These are phyloP conservation scores for Neofusicoccum umdonicola DNA, from an alignment of 2,329 filamentous ascomycete genomes.

Conservation along the genomic window DNA sequence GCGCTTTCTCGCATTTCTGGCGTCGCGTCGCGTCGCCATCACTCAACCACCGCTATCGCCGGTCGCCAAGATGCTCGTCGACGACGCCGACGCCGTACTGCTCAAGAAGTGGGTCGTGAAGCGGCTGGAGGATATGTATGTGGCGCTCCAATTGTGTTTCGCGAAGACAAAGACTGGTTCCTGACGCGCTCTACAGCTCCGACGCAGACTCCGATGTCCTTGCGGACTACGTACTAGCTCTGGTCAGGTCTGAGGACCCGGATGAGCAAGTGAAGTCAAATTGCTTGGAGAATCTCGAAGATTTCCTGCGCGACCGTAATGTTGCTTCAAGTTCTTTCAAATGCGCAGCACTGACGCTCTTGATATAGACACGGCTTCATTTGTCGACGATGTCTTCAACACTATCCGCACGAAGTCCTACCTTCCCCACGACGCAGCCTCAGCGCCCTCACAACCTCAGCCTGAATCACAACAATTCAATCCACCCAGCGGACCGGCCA, in stretches of 20 bases:
- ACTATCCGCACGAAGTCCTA: slow-evolving; percentile 58
- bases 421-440: slow-evolving; percentile 27
- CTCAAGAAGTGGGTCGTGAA: slow-evolving; percentile 78
- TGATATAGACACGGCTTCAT: slow-evolving; percentile 54
- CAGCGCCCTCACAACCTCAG: slow-evolving; percentile 25
- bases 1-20: neutral
- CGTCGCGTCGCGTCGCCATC: neutral
- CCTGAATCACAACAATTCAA: slow-evolving; percentile 28
- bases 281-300: slow-evolving; percentile 69
- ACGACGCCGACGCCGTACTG: slow-evolving; percentile 53
- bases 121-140: slow-evolving; percentile 72
- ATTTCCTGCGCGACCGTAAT: slow-evolving; percentile 70
- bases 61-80: slow-evolving; percentile 49
- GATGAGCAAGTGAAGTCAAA: slow-evolving; percentile 62
- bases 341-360: neutral
- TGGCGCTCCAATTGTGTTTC: neutral
- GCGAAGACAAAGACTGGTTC: too few species aligned
- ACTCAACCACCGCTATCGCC: neutral
- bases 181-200: slow-evolving; percentile 50
- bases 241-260: slow-evolving; percentile 68
- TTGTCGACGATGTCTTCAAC: slow-evolving; percentile 70
- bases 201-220: slow-evolving; percentile 80
- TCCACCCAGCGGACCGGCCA: slow-evolving; percentile 24
- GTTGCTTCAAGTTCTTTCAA: slow-evolving; percentile 16
- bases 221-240: slow-evolving; percentile 78